Evolutionary conservation across 352 stramenopile genomes (phyloP), one percentile per base, ranked within the genome.

Genomic region (Paralagenidium karlingii): DNA sequence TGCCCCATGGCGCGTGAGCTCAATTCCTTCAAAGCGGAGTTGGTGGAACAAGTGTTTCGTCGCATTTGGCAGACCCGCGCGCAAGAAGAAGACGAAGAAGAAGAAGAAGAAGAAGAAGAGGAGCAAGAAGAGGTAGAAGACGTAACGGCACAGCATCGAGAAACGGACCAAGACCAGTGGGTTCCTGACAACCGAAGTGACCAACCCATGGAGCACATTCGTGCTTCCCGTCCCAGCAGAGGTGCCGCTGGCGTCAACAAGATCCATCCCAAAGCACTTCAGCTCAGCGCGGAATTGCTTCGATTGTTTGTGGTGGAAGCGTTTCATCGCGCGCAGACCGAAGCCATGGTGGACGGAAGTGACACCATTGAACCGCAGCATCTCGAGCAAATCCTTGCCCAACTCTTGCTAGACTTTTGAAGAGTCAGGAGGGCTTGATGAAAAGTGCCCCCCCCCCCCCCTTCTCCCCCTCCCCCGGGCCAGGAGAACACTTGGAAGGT

Each of bases 261-360:
- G 47, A 84, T 91, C 44, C 57, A 80, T 43, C 30, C 49, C 27
- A 71, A 91, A 43, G 64, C 71, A n/a, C 43, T 91, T 40, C 78
- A 69, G 49, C 50, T 91, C 22, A 85, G 67, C 52, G 56, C 60
- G 38, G 77, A 91, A 40, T 71, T 76, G 50, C 45, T 91, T 45
- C 60, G 68, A 10, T 55, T 88, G n/a, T 82, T 91, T 27, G 60
- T 82, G 39, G 26, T 87, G 18, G 71, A 88, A 31, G 77, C 77
- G 3, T 39, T 88, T 9, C 69, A 59, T 15, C 71, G 77, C 42
- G 71, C 77, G n/a, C 77, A 91, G 47, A 82, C 86, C 58, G 77
- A 91, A 40, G 77, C 77, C 26, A 88, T 87, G 75, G 70, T 91
- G 24, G 77, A 91, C 43, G 77, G 86, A 32, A 86, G 69, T 47